Evolutionary conservation across 768 basidiomycete genomes (phyloP).

Genomic region (Hygrocybe punicea): DNA sequence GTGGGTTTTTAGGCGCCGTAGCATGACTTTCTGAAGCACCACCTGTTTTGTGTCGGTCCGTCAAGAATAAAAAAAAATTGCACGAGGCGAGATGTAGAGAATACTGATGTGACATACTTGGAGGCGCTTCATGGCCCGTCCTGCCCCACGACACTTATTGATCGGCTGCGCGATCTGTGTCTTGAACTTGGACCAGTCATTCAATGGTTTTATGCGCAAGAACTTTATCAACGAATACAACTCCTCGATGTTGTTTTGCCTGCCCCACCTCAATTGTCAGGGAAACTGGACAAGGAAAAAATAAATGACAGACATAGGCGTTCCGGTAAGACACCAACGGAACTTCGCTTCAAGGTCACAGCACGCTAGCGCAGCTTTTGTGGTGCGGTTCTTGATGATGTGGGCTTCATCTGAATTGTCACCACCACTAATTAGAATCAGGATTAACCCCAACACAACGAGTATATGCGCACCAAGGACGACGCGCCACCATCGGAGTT

Average conservation of each 20-base stretch:
- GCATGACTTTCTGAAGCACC: conserved; percentile 83
- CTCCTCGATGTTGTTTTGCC: conserved; percentile 90
- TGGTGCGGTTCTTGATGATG: conserved; percentile 85
- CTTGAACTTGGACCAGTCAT: conserved; percentile 78
- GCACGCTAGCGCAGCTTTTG: conserved; percentile 75
- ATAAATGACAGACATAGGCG: conserved; percentile 55
- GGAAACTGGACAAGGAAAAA: background rate
- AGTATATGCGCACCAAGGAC: conserved; percentile 63
- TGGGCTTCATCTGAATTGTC: conserved; percentile 81
- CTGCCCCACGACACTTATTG: conserved; percentile 57
- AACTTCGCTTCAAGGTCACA: conserved; percentile 73
- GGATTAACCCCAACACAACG: background rate
- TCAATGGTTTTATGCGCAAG: conserved; percentile 75
- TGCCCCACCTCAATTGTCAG: conserved; percentile 19
- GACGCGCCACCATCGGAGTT: conserved; percentile 77
- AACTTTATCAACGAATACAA: conserved; percentile 88
- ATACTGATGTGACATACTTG: conserved; percentile 46
- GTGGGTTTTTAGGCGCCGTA: conserved; percentile 78
- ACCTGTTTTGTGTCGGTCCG: conserved; percentile 40
- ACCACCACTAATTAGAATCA: background rate
- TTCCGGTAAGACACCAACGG: conserved; percentile 87
- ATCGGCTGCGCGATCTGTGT: conserved; percentile 75
- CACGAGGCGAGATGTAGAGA: background rate
- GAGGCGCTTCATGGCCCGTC: conserved; percentile 76
- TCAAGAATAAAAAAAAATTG: background rate